Evolutionary conservation across 83 land plant species (phyloP).

Genomic region (Larix sibirica): DNA sequence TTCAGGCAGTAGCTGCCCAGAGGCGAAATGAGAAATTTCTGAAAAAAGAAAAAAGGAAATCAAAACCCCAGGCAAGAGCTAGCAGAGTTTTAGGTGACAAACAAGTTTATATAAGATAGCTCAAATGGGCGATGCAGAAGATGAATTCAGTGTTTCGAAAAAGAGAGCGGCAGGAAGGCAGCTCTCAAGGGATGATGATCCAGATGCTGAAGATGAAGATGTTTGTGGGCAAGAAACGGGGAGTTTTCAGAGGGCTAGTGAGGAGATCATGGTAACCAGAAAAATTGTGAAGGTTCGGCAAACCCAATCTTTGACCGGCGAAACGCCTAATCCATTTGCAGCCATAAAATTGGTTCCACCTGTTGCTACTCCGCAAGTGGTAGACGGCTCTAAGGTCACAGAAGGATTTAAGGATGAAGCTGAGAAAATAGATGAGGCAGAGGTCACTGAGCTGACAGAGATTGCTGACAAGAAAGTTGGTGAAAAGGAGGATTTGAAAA

Average conservation of each 20-base stretch:
- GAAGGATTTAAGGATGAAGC: background rate
- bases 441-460: conserved; percentile 7
- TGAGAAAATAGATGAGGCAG: conserved; percentile 16
- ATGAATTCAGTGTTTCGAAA: conserved; percentile 54
- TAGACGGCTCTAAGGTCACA: conserved; percentile 16
- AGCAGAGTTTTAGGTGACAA: background rate
- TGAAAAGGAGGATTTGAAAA: conserved; percentile 7
- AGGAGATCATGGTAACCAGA: conserved; percentile 80
- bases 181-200: conserved; percentile 61
- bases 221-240: conserved; percentile 58
- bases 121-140: conserved; percentile 61
- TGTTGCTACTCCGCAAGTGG: background rate
- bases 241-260: conserved; percentile 73
- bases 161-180: conserved; percentile 83
- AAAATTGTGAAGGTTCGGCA: conserved; percentile 86
- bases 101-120: background rate
- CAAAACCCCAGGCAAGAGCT: background rate
- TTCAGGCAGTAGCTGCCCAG: background rate
- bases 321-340: conserved; percentile 74
- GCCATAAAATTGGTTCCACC: conserved; percentile 59
- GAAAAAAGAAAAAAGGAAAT: background rate
- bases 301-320: conserved; percentile 10
- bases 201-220: conserved; percentile 55
- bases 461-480: background rate
- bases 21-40: background rate